phyloP scores from a whole-genome alignment of 2,329 filamentous ascomycete genomes.

The Byssochlamys sp. region DNA sequence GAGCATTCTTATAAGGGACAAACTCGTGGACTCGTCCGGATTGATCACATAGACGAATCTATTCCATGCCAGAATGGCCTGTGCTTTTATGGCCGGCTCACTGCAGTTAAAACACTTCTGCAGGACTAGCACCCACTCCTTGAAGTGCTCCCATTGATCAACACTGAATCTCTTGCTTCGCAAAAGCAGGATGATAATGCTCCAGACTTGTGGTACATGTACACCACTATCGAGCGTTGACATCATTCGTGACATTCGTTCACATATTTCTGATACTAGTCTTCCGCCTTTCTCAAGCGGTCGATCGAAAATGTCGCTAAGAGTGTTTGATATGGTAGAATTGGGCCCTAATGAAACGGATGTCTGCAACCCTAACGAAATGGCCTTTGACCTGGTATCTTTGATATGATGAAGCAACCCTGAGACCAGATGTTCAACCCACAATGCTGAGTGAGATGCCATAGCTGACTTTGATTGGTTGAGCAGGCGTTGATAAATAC shows the following conservation, averaged over 20 bases:
- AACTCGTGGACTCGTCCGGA: constrained; percentile 49
- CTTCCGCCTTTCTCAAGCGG: constrained; percentile 44
- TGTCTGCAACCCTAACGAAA: constrained; percentile 63
- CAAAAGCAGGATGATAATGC: constrained; percentile 67
- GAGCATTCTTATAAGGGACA: constrained; percentile 53
- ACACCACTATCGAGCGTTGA: constrained; percentile 48
- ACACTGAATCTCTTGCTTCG: constrained; percentile 51
- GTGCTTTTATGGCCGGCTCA: constrained; percentile 59
- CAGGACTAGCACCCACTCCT: constrained; percentile 66
- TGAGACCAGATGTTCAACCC: constrained; percentile 72
- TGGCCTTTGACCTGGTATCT: constrained; percentile 65
- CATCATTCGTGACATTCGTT: constrained; percentile 59
- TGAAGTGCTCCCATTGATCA: constrained; percentile 61
- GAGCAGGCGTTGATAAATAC: constrained; percentile 69
- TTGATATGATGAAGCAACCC: constrained; percentile 70
- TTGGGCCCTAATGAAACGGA: constrained; percentile 62
- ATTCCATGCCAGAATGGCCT: constrained; percentile 79
- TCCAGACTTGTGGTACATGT: constrained; percentile 81
- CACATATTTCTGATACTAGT: constrained; percentile 61
- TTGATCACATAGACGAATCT: constrained; percentile 67
- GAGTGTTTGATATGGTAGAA: constrained; percentile 55
- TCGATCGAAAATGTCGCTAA: constrained; percentile 46
- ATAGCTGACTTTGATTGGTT: constrained; percentile 63
- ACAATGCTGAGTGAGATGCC: constrained; percentile 58
- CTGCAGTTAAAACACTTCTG: constrained; percentile 75